Conservation (phyloP, 768 basidiomycete genomes). For the Rhodotorula paludigena region DNA sequence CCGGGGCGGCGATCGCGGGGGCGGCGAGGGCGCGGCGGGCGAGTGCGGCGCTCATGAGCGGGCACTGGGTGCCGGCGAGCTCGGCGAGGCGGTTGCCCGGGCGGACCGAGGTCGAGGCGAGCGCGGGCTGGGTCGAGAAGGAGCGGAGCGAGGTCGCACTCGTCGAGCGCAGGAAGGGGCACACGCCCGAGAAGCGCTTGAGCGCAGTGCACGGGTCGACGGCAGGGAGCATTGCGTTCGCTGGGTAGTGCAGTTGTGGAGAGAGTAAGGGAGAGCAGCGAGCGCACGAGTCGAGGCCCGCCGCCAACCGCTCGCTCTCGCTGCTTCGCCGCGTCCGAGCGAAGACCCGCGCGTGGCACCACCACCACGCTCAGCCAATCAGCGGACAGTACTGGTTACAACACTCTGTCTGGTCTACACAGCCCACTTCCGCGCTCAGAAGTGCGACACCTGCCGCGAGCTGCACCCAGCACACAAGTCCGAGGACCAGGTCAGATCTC, state of each 20-base stretch:
- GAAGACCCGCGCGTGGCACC: too few relatives aligned
- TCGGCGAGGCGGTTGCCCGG: constrained; percentile 18
- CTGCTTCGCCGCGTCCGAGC: too few relatives aligned
- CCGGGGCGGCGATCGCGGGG: neutral
- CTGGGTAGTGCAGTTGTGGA: neutral
- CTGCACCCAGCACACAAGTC: neutral
- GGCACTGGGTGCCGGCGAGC: constrained; percentile 29
- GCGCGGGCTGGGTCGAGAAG: constrained; percentile 15
- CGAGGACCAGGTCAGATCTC: neutral
- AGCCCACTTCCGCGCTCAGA: neutral
- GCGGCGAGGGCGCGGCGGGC: constrained; percentile 12
- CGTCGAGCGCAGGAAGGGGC: constrained; percentile 38
- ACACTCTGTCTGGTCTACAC: neutral
- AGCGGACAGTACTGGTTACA: neutral
- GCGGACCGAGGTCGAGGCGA: neutral
- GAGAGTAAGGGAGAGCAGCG: neutral
- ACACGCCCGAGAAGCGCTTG: constrained; percentile 33
- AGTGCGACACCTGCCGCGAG: constrained; percentile 8
- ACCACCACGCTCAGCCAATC: neutral
- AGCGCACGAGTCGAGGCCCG: neutral
- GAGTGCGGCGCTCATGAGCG: constrained; percentile 29
- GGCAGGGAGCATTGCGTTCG: neutral
- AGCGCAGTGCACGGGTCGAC: neutral
- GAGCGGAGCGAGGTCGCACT: constrained; percentile 11
- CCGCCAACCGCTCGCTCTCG: too few relatives aligned